Percentiles rank a stretch among this genome's conserved stretches.
These are phyloP conservation scores for Staphylotrichum tortipilum DNA, from an alignment of 495 filamentous ascomycete species.

Conservation along the genomic window DNA sequence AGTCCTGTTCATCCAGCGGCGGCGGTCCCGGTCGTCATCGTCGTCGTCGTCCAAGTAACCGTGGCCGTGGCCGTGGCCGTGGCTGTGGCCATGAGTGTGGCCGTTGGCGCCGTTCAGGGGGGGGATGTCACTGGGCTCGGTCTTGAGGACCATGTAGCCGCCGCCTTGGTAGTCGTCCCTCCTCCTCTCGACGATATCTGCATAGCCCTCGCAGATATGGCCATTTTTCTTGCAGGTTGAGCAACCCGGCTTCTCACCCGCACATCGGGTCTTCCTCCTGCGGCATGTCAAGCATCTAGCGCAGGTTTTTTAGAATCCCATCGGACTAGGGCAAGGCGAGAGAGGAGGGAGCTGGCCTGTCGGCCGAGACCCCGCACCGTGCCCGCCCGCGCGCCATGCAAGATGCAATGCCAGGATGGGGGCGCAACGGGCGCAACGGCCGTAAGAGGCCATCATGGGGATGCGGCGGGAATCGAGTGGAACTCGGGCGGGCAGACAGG, in stretches of 20 bases:
- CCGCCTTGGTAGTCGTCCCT: constrained; percentile 21
- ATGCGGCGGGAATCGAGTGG: neutral
- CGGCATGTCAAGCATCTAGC: constrained; percentile 67
- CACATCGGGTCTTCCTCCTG: constrained; percentile 76
- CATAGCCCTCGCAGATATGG: constrained; percentile 62
- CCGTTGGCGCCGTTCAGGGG: constrained; percentile 20
- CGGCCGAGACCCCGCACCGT: neutral
- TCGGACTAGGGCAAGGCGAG: neutral
- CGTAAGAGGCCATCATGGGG: neutral
- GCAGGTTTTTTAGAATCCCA: constrained; percentile 21
- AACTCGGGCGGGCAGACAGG: no score
- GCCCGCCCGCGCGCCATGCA: no score
- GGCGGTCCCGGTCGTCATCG: constrained; percentile 28
- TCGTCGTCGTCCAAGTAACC: constrained; percentile 23
- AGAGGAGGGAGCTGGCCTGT: no score
- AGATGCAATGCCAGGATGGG: neutral
- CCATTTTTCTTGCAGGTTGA: constrained; percentile 69
- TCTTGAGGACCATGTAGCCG: constrained; percentile 13
- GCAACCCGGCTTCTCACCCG: constrained; percentile 66
- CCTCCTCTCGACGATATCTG: constrained; percentile 40
- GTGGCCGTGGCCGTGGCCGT: no score
- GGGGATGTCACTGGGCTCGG: constrained; percentile 17
- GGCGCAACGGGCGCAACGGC: neutral
- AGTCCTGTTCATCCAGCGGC: constrained; percentile 28
- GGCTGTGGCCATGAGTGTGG: constrained; percentile 21